Evolutionary conservation across 2,329 filamentous ascomycete genomes (phyloP).

Genomic region (Curvularia spicifera): DNA sequence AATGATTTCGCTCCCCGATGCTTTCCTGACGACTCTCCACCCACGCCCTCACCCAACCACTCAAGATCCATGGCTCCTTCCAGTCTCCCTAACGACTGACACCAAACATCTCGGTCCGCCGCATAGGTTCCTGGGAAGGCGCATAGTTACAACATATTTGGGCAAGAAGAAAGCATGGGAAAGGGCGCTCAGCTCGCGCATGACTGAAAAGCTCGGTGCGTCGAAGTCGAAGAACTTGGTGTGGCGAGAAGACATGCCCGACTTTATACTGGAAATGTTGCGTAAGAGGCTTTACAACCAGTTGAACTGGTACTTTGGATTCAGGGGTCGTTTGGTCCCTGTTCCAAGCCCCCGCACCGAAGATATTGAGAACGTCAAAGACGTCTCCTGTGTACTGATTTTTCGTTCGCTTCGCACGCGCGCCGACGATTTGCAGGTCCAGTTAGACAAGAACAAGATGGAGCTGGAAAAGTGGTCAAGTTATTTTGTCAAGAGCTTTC

Average conservation of each 20-base stretch:
- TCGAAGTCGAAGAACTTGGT: constrained; percentile 45
- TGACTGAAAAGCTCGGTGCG: constrained; percentile 45
- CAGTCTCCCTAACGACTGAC: constrained; percentile 46
- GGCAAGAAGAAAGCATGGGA: constrained; percentile 33
- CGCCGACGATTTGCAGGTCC: constrained; percentile 32
- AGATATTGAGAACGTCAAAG: constrained; percentile 35
- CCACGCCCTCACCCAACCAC: constrained; percentile 63
- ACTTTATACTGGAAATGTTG: constrained; percentile 50
- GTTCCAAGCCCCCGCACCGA: constrained; percentile 28
- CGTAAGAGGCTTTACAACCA: constrained; percentile 45
- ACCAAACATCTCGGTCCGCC: constrained; percentile 33
- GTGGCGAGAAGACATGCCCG: constrained; percentile 58
- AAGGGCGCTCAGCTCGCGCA: constrained; percentile 30
- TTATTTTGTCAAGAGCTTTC: constrained; percentile 26
- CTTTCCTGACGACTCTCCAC: constrained; percentile 69
- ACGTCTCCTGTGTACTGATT: constrained; percentile 39
- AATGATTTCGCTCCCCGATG: constrained; percentile 59
- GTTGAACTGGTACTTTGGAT: constrained; percentile 46
- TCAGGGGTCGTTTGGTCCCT: constrained; percentile 30
- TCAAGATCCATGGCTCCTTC: constrained; percentile 62
- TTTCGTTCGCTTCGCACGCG: constrained; percentile 34
- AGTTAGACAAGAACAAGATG: constrained; percentile 20
- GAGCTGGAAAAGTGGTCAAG: constrained; percentile 34
- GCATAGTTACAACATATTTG: constrained; percentile 25
- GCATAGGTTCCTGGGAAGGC: constrained; percentile 29